A percentile compares a stretch with the other conserved stretches of the same genome.
Evolutionary conservation across 2,329 filamentous ascomycete species (phyloP).

Genomic region (Aspergillus hortae): DNA sequence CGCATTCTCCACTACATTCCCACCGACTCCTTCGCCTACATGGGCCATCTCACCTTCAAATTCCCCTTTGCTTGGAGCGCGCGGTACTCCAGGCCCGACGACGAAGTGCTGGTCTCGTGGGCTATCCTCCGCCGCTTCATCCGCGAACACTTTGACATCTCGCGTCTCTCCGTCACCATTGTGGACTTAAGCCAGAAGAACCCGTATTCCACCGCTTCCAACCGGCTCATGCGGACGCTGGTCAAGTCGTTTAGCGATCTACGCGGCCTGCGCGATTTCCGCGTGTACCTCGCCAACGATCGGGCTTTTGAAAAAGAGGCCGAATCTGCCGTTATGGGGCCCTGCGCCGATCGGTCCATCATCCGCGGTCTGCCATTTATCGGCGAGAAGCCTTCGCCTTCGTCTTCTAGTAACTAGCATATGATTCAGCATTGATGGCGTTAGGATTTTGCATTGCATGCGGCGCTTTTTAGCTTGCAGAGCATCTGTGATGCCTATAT

Average conservation of each 20-base stretch:
- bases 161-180: conserved; percentile 17
- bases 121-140: conserved; percentile 25
- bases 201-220: neutral
- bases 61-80: conserved; percentile 10
- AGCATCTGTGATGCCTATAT: too few relatives aligned
- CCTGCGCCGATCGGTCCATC: neutral
- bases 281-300: conserved; percentile 18
- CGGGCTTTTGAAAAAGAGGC: conserved; percentile 15
- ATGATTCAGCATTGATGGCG: too few relatives aligned
- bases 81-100: conserved; percentile 2
- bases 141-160: conserved; percentile 23
- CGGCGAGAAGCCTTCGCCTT: neutral
- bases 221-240: conserved; percentile 16
- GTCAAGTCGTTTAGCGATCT: conserved; percentile 18
- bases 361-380: neutral
- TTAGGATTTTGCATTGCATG: too few relatives aligned
- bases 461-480: too few relatives aligned
- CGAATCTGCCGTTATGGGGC: conserved; percentile 15
- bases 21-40: conserved; percentile 15
- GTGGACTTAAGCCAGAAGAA: conserved; percentile 16
- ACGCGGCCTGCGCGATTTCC: conserved; percentile 16
- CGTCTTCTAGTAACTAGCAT: too few relatives aligned
- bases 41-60: conserved; percentile 19
- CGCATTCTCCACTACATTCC: conserved; percentile 16
- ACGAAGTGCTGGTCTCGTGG: conserved; percentile 18